phyloP scores from a whole-genome alignment of 2,329 filamentous ascomycete species.

The Fulvia fulva region DNA sequence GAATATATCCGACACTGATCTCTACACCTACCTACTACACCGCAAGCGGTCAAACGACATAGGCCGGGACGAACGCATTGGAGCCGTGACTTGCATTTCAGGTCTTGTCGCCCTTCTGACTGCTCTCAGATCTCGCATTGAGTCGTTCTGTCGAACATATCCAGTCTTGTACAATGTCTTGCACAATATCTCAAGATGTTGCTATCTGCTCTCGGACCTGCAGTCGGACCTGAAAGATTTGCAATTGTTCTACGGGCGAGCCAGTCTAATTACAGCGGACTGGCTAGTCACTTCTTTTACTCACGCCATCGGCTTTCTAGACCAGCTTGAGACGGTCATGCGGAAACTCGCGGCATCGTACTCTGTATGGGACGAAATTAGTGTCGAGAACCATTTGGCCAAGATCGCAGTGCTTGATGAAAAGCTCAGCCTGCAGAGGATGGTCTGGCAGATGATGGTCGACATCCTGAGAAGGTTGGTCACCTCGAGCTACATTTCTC shows the following conservation, averaged over 20 bases:
- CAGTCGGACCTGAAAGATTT: neutral
- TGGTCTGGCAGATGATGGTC: neutral
- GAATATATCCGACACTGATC: neutral
- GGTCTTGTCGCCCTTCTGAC: neutral
- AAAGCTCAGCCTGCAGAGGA: neutral
- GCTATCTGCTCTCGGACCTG: neutral
- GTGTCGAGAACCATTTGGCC: neutral
- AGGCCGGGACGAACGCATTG: neutral
- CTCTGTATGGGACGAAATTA: neutral
- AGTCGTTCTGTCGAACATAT: neutral
- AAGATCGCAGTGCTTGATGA: neutral
- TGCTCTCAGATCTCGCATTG: neutral
- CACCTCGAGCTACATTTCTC: too few relatives aligned
- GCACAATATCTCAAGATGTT: neutral
- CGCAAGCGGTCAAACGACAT: neutral
- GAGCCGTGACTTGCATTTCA: neutral
- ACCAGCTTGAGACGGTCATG: neutral
- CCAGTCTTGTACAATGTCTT: neutral
- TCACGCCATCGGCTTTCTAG: neutral
- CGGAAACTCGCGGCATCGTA: neutral
- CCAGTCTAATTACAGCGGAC: neutral
- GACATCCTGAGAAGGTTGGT: neutral
- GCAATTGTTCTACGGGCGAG: neutral
- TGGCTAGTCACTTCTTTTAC: neutral
- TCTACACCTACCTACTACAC: neutral